These are phyloP conservation scores for Microbotryomycetes sp. DNA, from an alignment of 1,284 basidiomycete species.

Conservation along the genomic window DNA sequence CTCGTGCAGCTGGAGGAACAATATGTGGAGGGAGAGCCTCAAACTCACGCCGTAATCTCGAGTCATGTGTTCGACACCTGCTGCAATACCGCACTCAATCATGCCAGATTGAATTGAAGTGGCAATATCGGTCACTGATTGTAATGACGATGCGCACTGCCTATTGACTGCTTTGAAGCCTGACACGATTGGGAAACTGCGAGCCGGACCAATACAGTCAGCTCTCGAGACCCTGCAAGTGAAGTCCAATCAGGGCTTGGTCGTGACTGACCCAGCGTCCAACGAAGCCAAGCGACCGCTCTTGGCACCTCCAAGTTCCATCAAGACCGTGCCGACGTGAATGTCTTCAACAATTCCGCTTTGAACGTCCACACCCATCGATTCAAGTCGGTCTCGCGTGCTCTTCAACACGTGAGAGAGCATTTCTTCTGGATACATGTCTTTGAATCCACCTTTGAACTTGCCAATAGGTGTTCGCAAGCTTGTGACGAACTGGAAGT, in stretches of 20 bases:
- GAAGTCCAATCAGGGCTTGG: not conserved
- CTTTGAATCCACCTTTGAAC: slow-evolving; percentile 40
- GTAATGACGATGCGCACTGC: slow-evolving; percentile 43
- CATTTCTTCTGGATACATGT: slow-evolving; percentile 42
- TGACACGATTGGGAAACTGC: slow-evolving; percentile 30
- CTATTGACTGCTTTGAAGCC: slow-evolving; percentile 42
- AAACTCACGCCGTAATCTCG: slow-evolving; percentile 29
- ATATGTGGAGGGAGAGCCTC: no score
- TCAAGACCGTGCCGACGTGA: slow-evolving; percentile 43
- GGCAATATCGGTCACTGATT: slow-evolving; percentile 43
- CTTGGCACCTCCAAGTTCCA: slow-evolving; percentile 45
- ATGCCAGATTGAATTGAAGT: slow-evolving; percentile 54
- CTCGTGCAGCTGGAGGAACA: no score
- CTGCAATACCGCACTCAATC: slow-evolving; percentile 78
- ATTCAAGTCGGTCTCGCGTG: slow-evolving; percentile 40
- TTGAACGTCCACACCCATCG: slow-evolving; percentile 39
- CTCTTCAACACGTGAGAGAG: slow-evolving; percentile 40
- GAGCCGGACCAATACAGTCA: not conserved
- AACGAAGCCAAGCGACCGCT: slow-evolving; percentile 42
- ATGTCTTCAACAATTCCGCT: slow-evolving; percentile 41
- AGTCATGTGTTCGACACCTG: slow-evolving; percentile 33
- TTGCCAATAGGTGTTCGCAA: slow-evolving; percentile 43
- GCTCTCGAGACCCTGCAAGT: slow-evolving; percentile 4
- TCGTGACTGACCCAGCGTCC: slow-evolving; percentile 40
- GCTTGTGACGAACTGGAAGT: slow-evolving; percentile 38